Conservation (phyloP, 2,329 filamentous ascomycete species). For the Zalaria obscura region DNA sequence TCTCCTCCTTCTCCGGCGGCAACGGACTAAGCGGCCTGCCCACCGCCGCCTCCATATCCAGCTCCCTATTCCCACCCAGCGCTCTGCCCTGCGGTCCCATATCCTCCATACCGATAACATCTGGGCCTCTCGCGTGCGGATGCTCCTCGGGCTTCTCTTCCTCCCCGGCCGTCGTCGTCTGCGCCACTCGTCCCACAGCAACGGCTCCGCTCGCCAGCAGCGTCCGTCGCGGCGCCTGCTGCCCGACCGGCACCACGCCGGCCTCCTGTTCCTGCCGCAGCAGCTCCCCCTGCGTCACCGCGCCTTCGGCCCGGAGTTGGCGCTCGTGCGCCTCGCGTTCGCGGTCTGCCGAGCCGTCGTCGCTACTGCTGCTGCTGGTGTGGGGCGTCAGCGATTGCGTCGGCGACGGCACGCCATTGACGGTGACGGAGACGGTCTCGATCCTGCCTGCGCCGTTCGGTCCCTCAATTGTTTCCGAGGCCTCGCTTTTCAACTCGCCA, state of each 20-base stretch:
- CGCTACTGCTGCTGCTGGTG: background rate
- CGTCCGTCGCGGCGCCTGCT: slow-evolving; percentile 24
- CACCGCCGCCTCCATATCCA: slow-evolving; percentile 28
- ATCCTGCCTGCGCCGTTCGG: slow-evolving; percentile 67
- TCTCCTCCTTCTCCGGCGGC: background rate
- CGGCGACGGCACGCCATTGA: slow-evolving; percentile 42
- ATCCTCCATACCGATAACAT: slow-evolving; percentile 73
- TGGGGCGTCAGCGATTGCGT: slow-evolving; percentile 4
- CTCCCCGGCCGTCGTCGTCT: slow-evolving; percentile 20
- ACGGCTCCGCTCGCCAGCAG: slow-evolving; percentile 11
- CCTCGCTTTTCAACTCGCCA: slow-evolving; percentile 52
- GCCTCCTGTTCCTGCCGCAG: slow-evolving; percentile 76
- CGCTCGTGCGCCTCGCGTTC: slow-evolving; percentile 8
- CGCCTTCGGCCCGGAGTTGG: slow-evolving; percentile 27
- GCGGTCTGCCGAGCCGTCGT: background rate
- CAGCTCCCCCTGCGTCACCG: slow-evolving; percentile 70
- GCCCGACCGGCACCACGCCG: slow-evolving; percentile 58
- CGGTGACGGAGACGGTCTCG: slow-evolving; percentile 64
- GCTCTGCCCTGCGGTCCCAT: slow-evolving; percentile 55
- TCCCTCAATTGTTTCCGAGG: slow-evolving; percentile 67
- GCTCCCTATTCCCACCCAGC: slow-evolving; percentile 9
- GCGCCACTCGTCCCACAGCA: slow-evolving; percentile 15
- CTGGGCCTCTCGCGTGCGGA: slow-evolving; percentile 73
- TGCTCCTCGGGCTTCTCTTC: slow-evolving; percentile 37
- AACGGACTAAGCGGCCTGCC: slow-evolving; percentile 12